Base-by-base conservation (phyloP, 2,329 filamentous ascomycete species). In the Clarireedia hainanense region DNA sequence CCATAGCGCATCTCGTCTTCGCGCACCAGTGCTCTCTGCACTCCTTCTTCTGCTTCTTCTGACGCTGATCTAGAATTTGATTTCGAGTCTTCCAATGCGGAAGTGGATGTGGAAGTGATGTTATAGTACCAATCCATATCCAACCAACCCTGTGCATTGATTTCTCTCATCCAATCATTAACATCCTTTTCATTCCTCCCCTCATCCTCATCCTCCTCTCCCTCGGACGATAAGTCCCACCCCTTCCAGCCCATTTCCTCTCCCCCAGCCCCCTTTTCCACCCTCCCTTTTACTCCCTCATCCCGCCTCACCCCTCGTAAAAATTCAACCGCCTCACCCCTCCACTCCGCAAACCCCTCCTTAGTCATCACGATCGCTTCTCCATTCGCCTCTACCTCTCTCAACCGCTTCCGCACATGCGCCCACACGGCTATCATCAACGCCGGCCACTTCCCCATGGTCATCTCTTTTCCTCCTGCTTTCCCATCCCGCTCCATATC, bases 341-440 rank as follows among this genome's bases (percentile, higher is more conserved):
- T 74, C 56, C 70, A 72, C 50, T 70, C 72, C 47, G 73, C 70
- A 61, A 80, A 83, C 47, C 73, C 71, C 24, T 73, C 69, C 43
- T 71, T 68, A 39, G 75, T 61, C 9, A 57, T 61, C 48, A 24
- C 6, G 15, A 23, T 24, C 37, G 3, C 27, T 0, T 55, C 50
- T 15, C 17, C 17, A 2, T 48, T 30, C 43, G 5, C 20, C 0
- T 54, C 50, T 9, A 30, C 27, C 3, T 61, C 73, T 30, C 70
- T 70, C 17, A 81, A 68, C 26, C 79, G 75, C 39, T 77, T 74
- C 4, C 78, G 72, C 2, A 85, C 81, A 62, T 83, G 81, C 60
- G 84, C 79, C 61, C 79, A 82, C 0, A 88, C 66, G 0, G 80
- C 80, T 0, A 80, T 81, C 2, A 87, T 72, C 15, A 89, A 69